Conservation (phyloP, 371 early-diverging fungal genomes). For the Circinella umbellata region DNA sequence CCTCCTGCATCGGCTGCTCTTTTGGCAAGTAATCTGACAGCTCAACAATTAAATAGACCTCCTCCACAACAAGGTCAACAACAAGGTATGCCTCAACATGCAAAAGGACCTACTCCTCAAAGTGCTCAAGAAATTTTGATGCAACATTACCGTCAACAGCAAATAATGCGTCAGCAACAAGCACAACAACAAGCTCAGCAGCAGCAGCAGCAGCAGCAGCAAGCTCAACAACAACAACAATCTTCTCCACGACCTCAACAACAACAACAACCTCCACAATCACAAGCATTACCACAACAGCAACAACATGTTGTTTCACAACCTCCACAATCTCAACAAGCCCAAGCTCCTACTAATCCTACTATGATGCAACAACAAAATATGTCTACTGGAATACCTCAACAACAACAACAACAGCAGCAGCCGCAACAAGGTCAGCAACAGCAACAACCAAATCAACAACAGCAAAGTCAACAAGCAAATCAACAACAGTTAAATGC, state of each 20-base stretch:
- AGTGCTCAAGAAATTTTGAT: conserved; percentile 12
- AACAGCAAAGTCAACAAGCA: no score
- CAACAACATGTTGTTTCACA: conserved; percentile 23
- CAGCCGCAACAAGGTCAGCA: no score
- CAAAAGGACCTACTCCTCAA: conserved; percentile 2
- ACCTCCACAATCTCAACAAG: conserved; percentile 22
- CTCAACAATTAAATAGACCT: conserved; percentile 18
- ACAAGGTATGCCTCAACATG: conserved; percentile 7
- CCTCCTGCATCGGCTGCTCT: conserved; percentile 19
- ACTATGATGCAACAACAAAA: conserved; percentile 17
- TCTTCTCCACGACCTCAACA: conserved; percentile 21
- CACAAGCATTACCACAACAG: conserved; percentile 30
- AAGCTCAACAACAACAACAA: conserved; percentile 23
- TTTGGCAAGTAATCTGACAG: conserved; percentile 22
- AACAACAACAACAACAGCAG: conserved; percentile 24
- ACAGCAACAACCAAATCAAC: conserved; percentile 20
- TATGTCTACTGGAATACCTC: conserved; percentile 15
- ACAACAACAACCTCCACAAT: conserved; percentile 33
- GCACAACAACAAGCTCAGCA: conserved; percentile 31
- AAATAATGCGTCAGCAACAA: conserved; percentile 24
- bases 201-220: conserved; percentile 24
- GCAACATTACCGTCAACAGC: conserved; percentile 27
- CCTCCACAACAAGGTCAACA: conserved; percentile 23
- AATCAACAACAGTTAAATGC: background rate
- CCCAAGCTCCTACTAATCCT: conserved; percentile 17